Base-by-base conservation (phyloP, 2,329 filamentous ascomycete species). In the Calonectria pteridis region DNA sequence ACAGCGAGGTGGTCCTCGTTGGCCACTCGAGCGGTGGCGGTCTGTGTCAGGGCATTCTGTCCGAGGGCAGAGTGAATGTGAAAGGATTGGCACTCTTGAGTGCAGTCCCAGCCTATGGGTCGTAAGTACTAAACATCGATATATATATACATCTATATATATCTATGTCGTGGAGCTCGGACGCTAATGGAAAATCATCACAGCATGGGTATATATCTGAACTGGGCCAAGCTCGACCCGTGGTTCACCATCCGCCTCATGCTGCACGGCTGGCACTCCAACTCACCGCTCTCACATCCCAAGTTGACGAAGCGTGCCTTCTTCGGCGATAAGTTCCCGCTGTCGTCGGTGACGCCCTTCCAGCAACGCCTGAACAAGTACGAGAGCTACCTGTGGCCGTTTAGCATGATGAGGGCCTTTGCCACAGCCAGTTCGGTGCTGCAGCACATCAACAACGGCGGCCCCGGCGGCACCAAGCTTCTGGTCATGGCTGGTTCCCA, bases 11-110 rank as follows among this genome's bases (percentile, higher is more conserved):
- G 6, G 79, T 88, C 14, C 83, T 91, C 11, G 84, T 89, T 1
- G 88, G 87, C 5, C 89, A 91, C 80, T 90, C 87, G 5, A 87
- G 86, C 59, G 89, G 89, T 7, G 89, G 87, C 6, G 88, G 87
- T 0, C 78, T 91, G 66, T 82, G 84, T 59, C 89, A 91, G 79
- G 87, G 86, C 46, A 79, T 89, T 6, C 79, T 91, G 9, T 85
- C 84, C 9, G 83, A 86, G 40, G 80, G 82, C 6, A 75, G 83
- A 18, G 82, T 85, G 11, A 83, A 76, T 46, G 87, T 87, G 7
- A 84, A 84, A 62, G 88, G 83, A 0, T 81, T 90, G 49, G 87
- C 83, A 9, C 81, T 91, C 49, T 78, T 88, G 33, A 88, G 84
- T 14, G 86, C 86, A 7, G 84, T 89, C 2, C 88, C 87, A 1